Base-by-base conservation (phyloP, 2,329 filamentous ascomycete genomes). In the Coniochaeta sp. region DNA sequence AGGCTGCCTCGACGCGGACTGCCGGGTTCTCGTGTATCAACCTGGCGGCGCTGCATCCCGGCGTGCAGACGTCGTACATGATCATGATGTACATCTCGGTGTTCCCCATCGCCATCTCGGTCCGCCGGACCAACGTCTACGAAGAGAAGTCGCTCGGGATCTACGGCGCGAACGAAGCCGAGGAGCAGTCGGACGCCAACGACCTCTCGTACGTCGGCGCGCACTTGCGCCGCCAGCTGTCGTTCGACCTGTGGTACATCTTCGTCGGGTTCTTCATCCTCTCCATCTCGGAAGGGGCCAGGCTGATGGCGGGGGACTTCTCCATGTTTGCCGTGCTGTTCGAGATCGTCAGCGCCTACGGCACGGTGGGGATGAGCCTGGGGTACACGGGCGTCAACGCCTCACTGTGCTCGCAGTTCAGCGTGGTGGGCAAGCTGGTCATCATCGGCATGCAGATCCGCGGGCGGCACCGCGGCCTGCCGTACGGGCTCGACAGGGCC, bases 21-120 rank as follows among this genome's bases (percentile, higher is more conserved):
- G 93, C 95, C 3, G 93, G 95, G 0, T 96, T 97, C 69, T 82
- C 89, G 1, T 90, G 89, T 33, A 84, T 98, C 66, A 91, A 89
- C 70, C 77, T 98, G 43, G 79, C 89, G 1, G 76, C 83, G 0
- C 79, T 99, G 1, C 93, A 98, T 66, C 93, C 95, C 1, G 95
- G 90, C 3, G 91, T 97, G 61, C 93, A 96, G 68, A 91, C 96
- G 16, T 91, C 92, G 26, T 98, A 97, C 76, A 79, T 98, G 74
- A 88, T 98, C 73, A 98, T 98, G 95, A 98, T 98, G 95, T 98
- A 98, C 74, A 96, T 98, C 63, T 96, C 93, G 61, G 90, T 97
- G 62, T 96, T 96, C 67, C 93, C 93, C 6, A 96, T 98, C 67
- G 93, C 95, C 70, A 98, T 98, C 68, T 95, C 90, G 7, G 89